Conservation (phyloP, 2,329 filamentous ascomycete species). For the Trichoderma gracile region DNA sequence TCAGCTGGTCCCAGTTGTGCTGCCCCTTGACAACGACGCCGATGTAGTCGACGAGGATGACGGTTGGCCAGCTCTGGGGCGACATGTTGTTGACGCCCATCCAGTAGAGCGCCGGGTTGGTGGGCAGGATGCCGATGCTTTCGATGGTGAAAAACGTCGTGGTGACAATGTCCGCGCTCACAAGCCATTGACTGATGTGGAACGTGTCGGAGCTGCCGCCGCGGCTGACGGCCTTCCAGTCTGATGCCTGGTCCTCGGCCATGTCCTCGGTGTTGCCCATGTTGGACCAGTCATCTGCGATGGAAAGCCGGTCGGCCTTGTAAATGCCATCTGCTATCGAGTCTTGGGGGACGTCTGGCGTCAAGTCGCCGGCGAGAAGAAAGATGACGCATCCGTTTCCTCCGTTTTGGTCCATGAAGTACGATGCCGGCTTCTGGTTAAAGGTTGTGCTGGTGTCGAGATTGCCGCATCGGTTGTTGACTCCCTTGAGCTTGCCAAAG, state of each 20-base stretch:
- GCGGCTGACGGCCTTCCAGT: conserved; percentile 31
- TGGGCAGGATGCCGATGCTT: conserved; percentile 36
- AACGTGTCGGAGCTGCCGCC: conserved; percentile 32
- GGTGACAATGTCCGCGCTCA: conserved; percentile 34
- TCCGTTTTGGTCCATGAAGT: conserved; percentile 38
- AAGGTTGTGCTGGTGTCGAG: conserved; percentile 31
- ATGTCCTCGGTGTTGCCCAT: conserved; percentile 33
- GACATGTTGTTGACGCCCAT: conserved; percentile 36
- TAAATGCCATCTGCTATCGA: conserved; percentile 38
- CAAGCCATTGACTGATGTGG: conserved; percentile 38
- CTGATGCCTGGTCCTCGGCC: conserved; percentile 31
- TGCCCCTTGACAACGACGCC: conserved; percentile 35
- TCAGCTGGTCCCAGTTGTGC: conserved; percentile 34
- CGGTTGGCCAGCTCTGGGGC: conserved; percentile 36
- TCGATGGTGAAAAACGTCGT: conserved; percentile 35
- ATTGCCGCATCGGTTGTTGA: conserved; percentile 45
- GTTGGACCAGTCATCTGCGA: conserved; percentile 38
- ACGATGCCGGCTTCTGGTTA: conserved; percentile 33
- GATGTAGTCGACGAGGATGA: conserved; percentile 38
- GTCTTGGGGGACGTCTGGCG: conserved; percentile 30
- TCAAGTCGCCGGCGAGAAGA: conserved; percentile 34
- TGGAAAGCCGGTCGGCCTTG: conserved; percentile 29
- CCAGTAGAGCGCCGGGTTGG: conserved; percentile 41
- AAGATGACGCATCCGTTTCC: conserved; percentile 40
- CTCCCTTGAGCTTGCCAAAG: conserved; percentile 43